Evolutionary conservation across 2,329 filamentous ascomycete genomes (phyloP).

Genomic region (Pleoardoris graminearum): DNA sequence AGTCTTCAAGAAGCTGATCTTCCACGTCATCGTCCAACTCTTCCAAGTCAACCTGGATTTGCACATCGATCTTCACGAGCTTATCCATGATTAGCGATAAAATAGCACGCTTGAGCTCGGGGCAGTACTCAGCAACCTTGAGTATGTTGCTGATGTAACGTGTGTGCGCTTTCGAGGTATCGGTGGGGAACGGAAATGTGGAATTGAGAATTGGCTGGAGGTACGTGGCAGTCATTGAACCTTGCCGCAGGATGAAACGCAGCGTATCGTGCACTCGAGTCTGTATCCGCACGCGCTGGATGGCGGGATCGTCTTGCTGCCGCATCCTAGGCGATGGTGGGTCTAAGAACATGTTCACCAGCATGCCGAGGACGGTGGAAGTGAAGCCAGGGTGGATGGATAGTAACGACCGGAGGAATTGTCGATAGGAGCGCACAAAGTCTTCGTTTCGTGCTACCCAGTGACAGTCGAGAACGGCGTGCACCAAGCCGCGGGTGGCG

Average conservation of each 20-base stretch:
- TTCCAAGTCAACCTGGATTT: conserved; percentile 91
- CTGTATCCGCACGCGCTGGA: conserved; percentile 68
- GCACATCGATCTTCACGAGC: conserved; percentile 90
- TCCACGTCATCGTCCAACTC: conserved; percentile 89
- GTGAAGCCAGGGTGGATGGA: conserved; percentile 83
- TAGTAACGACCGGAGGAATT: conserved; percentile 66
- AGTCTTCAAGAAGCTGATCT: conserved; percentile 67
- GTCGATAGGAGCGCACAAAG: conserved; percentile 60
- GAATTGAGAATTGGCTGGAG: conserved; percentile 67
- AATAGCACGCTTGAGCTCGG: conserved; percentile 77
- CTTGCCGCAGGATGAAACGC: conserved; percentile 74
- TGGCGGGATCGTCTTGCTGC: conserved; percentile 58
- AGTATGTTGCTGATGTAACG: conserved; percentile 88
- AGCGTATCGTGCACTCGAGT: conserved; percentile 75
- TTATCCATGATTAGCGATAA: conserved; percentile 82
- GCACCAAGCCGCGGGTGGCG: conserved; percentile 61
- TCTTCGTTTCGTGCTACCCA: conserved; percentile 65
- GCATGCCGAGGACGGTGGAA: conserved; percentile 72
- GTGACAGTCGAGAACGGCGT: conserved; percentile 60
- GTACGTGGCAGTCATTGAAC: conserved; percentile 75
- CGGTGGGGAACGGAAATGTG: conserved; percentile 76
- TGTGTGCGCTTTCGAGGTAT: conserved; percentile 77
- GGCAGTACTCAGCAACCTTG: conserved; percentile 73
- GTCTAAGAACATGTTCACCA: conserved; percentile 75
- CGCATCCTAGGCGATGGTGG: conserved; percentile 59